phyloP scores from a whole-genome alignment of 257 asterid genomes.

The Fraxinus cuspidata region DNA sequence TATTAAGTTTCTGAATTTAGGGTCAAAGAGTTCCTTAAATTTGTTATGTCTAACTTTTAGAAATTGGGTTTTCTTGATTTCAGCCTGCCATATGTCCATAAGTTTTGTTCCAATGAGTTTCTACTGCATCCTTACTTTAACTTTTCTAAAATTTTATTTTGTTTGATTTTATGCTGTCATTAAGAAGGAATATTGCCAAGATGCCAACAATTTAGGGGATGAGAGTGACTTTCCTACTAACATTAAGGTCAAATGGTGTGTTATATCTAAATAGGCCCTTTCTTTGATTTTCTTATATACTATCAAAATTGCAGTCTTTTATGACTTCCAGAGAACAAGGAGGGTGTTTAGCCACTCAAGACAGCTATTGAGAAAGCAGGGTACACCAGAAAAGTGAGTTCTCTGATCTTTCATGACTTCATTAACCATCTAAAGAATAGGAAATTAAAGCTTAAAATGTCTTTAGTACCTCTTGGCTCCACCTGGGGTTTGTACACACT shows the following conservation, averaged over 20 bases:
- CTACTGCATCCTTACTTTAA: too few relatives aligned
- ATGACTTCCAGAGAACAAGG: slow-evolving; percentile 78
- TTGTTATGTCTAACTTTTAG: slow-evolving; percentile 8
- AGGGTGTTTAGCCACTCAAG: slow-evolving; percentile 93
- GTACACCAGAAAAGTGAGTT: slow-evolving; percentile 70
- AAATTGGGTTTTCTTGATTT: background rate
- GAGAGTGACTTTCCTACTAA: too few relatives aligned
- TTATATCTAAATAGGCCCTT: slow-evolving; percentile 11
- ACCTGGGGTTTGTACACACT: too few relatives aligned
- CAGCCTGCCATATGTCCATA: slow-evolving; percentile 30
- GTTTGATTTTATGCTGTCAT: too few relatives aligned
- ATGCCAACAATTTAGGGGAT: too few relatives aligned
- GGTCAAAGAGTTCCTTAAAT: background rate
- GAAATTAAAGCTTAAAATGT: too few relatives aligned
- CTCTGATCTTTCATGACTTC: background rate
- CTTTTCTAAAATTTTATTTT: too few relatives aligned
- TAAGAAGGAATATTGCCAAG: too few relatives aligned
- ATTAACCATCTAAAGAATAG: background rate
- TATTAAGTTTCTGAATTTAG: background rate
- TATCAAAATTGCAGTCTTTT: slow-evolving; percentile 23
- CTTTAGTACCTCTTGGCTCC: too few relatives aligned
- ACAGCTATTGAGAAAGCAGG: slow-evolving; percentile 96
- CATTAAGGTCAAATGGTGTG: slow-evolving; percentile 15
- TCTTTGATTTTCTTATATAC: background rate
- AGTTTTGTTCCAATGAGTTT: too few relatives aligned